Evolutionary conservation across 2,329 filamentous ascomycete genomes (phyloP).

Genomic region (Macroventuria anomochaeta): DNA sequence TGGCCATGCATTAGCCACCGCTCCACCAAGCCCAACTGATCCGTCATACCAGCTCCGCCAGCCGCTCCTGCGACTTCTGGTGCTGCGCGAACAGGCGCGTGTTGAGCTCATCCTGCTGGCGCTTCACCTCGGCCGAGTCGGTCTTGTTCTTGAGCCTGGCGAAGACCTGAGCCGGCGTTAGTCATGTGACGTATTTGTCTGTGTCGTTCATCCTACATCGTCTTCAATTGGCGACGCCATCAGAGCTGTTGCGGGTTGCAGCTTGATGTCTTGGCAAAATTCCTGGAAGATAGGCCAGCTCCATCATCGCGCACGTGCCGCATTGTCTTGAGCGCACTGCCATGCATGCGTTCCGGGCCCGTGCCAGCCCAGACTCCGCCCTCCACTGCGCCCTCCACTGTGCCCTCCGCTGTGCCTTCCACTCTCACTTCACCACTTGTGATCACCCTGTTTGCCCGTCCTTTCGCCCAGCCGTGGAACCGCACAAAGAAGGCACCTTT

Average conservation of each 20-base stretch:
- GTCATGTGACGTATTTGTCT: background rate
- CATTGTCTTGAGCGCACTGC: background rate
- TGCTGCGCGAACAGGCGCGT: constrained; percentile 64
- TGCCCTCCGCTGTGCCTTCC: background rate
- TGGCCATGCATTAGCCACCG: constrained; percentile 44
- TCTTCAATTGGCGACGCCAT: constrained; percentile 55
- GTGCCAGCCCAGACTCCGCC: background rate
- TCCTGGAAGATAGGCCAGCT: background rate
- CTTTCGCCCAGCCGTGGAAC: background rate
- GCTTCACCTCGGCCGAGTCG: constrained; percentile 65
- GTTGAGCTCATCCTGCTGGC: constrained; percentile 66
- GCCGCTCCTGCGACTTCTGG: constrained; percentile 67
- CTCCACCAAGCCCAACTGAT: constrained; percentile 5
- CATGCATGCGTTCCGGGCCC: background rate
- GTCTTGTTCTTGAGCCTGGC: constrained; percentile 64
- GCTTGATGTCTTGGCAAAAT: constrained; percentile 34
- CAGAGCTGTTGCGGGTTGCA: constrained; percentile 37
- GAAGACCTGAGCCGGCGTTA: constrained; percentile 58
- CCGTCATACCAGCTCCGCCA: constrained; percentile 67
- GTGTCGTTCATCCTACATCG: constrained; percentile 46
- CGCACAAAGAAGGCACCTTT: background rate
- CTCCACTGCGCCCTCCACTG: background rate
- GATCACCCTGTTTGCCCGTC: background rate
- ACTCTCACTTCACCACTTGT: background rate
- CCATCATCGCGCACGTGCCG: constrained; percentile 12